A percentile compares a stretch with the other conserved stretches of the same genome.
Conservation (phyloP, 148 eudicot genomes). For the Heliamphora exappendiculata region DNA sequence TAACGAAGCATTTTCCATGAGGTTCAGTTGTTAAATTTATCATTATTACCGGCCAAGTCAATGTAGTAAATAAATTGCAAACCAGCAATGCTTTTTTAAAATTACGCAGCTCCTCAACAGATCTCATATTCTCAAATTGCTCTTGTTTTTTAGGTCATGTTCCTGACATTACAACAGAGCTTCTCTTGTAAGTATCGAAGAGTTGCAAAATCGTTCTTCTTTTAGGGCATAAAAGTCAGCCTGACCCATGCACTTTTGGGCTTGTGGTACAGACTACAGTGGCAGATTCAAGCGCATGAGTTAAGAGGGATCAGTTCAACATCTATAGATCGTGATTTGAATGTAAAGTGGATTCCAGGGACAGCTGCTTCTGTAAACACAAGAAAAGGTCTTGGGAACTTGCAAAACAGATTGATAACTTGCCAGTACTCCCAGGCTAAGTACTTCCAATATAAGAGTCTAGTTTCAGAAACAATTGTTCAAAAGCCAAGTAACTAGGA, state of each 20-base stretch:
- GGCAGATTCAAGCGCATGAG: no score
- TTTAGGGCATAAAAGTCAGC: constrained; percentile 2
- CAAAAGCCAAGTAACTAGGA: background rate
- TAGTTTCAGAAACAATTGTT: background rate
- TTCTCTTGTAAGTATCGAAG: background rate
- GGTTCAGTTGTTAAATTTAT: background rate
- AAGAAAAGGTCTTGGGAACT: no score
- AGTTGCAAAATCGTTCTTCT: background rate
- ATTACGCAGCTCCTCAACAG: background rate
- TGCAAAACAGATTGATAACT: no score
- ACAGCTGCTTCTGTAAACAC: no score
- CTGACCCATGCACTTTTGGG: background rate
- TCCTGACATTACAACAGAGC: background rate
- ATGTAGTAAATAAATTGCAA: background rate
- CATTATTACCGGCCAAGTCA: background rate
- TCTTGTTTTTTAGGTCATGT: no score
- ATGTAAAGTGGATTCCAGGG: no score
- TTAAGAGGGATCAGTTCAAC: no score
- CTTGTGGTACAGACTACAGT: no score
- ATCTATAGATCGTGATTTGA: no score
- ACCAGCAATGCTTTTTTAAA: background rate
- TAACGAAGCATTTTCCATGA: background rate
- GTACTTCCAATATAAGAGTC: no score
- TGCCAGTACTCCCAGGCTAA: no score
- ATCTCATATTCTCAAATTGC: no score